Base-by-base conservation (phyloP, 164 flowering plant species). In the Santalum album region DNA sequence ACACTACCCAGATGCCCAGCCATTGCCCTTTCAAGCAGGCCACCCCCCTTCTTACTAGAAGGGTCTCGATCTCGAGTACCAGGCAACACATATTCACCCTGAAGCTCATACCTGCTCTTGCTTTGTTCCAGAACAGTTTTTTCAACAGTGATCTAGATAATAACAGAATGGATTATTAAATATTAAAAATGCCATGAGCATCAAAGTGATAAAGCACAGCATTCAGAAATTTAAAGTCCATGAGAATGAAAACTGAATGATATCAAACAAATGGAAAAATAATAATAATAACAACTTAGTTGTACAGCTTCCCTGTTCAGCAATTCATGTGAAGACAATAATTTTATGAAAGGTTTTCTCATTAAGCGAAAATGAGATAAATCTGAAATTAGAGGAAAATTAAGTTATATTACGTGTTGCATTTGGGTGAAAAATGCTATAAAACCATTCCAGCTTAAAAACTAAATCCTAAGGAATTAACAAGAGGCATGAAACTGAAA, bases 41-140 rank as follows among this genome's bases (percentile, higher is more conserved):
- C 85, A 65, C 77, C 78, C 47, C 49, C 77, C 63, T 75, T 84
- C 67, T 78, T 74, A 7, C 65, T 75, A 55, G 72, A 35, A 67
- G 79, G 59, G 32, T 69, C 73, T 24, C 95, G 77, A 57, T 92
- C 98, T 44, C 96, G 79, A 49, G 81, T 66, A 16, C 99, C 99
- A 72, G 99, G 99, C 70, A 92, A 65, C 12, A 92, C 96, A 77
- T 92, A 92, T 74, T 92, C 99, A 63, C 96, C 99, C 72, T 92
- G 99, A 58, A 92, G 89, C 72, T 92, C 99, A 72, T 92, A 92
- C 20, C 77, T 77, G 64, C 99, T 92, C 54, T 69, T 78, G 65
- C 75, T 66, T 85, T 89, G 99, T 65, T 92, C 87, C 65, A 92
- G 62, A 50, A 85, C 68, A 45, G 94, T 80, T 70, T 87, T 89